These are phyloP conservation scores for Trichosporon coremiiforme DNA, from an alignment of 1,284 basidiomycete species.

Conservation along the genomic window DNA sequence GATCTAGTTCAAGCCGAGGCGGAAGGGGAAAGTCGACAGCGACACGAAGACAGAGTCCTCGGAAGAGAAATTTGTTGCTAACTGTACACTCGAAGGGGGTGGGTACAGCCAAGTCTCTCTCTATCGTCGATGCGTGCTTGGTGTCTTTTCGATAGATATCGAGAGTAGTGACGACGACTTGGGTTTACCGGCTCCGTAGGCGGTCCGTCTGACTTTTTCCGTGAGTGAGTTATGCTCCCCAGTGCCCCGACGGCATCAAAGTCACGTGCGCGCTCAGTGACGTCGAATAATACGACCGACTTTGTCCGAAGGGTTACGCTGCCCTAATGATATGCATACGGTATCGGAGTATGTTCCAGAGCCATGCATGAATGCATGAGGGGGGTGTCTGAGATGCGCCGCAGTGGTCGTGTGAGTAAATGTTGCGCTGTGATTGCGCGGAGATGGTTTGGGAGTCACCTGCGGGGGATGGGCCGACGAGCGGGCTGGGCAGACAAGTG, in stretches of 20 bases:
- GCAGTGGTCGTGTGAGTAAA: not conserved
- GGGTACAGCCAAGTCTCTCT: slow-evolving; percentile 16
- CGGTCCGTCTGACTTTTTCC: slow-evolving; percentile 13
- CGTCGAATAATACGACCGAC: slow-evolving; percentile 14
- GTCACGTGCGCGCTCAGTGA: not conserved
- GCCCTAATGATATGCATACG: not conserved
- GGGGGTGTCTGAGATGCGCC: not conserved
- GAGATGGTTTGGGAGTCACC: not conserved
- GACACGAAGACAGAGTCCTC: slow-evolving; percentile 12
- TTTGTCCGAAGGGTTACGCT: not conserved
- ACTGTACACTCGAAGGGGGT: not conserved
- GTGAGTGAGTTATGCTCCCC: slow-evolving; percentile 13
- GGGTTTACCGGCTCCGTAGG: slow-evolving; percentile 9
- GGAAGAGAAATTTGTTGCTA: slow-evolving; percentile 5
- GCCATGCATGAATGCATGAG: not conserved
- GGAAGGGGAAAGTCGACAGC: slow-evolving; percentile 10
- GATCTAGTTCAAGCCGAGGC: slow-evolving; percentile 15
- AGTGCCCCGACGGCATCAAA: slow-evolving; percentile 15
- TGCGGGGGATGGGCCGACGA: not conserved
- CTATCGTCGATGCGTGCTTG: slow-evolving; percentile 9
- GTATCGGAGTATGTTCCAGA: not conserved
- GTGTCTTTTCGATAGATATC: slow-evolving; percentile 9
- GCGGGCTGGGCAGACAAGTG: not conserved
- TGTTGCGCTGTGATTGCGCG: not conserved
- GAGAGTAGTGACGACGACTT: slow-evolving; percentile 1